These are phyloP conservation scores for Russula virescens DNA, from an alignment of 768 basidiomycete genomes.

Conservation along the genomic window DNA sequence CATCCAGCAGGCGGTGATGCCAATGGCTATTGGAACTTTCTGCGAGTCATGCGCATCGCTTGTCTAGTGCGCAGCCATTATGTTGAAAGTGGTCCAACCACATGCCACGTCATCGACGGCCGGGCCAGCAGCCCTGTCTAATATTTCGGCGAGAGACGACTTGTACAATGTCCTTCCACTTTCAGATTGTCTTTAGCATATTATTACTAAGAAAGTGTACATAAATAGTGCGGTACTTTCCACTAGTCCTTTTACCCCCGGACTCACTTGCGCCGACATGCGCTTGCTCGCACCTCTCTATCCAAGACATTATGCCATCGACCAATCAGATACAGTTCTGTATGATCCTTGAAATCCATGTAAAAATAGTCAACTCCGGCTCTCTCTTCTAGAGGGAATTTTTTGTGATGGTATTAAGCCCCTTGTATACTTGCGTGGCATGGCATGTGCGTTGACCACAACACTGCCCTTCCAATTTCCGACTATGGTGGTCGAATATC, in stretches of 20 bases:
- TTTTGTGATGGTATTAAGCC: slow-evolving; percentile 94
- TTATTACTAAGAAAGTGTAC: no score
- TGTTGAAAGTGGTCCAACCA: no score
- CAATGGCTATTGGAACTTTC: slow-evolving; percentile 82
- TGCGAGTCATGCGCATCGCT: slow-evolving; percentile 57
- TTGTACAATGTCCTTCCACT: no score
- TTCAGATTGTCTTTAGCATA: no score
- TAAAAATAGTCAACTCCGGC: slow-evolving; percentile 82
- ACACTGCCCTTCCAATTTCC: slow-evolving; percentile 64
- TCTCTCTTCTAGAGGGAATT: slow-evolving; percentile 70
- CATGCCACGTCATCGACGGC: no score
- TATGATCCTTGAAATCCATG: slow-evolving; percentile 82
- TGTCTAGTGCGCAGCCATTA: slow-evolving; percentile 61
- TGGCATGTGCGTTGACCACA: slow-evolving; percentile 93
- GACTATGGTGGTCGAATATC: slow-evolving; percentile 29
- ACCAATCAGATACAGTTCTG: slow-evolving; percentile 80
- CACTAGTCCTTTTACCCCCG: no score
- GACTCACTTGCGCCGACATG: no score
- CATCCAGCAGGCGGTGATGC: slow-evolving; percentile 96
- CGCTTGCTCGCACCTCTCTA: no score
- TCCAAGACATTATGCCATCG: no score
- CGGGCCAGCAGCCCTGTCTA: no score
- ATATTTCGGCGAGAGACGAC: no score
- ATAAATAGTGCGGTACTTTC: no score
- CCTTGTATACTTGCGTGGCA: slow-evolving; percentile 95